Conservation (phyloP, 495 filamentous ascomycete genomes). For the Filosporella fistucella region DNA sequence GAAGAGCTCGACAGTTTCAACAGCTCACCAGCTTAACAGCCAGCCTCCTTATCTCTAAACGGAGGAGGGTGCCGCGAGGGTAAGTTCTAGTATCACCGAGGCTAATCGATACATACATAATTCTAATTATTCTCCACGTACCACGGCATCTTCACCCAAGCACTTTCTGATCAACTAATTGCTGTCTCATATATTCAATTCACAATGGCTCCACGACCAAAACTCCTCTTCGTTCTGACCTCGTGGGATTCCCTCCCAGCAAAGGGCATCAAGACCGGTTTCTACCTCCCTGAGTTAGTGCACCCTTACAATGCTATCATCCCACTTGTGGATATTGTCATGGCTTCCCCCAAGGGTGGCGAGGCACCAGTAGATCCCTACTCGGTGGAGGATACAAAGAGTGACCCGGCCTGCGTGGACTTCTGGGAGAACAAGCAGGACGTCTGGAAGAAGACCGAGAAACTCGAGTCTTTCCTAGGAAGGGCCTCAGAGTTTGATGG, state of each 20-base stretch:
- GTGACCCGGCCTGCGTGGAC: slow-evolving; percentile 41
- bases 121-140: too few relatives aligned
- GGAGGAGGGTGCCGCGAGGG: too few relatives aligned
- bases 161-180: too few relatives aligned
- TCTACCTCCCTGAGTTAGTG: slow-evolving; percentile 69
- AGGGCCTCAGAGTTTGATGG: slow-evolving; percentile 57
- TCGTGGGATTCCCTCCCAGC: slow-evolving; percentile 49
- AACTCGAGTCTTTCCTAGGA: slow-evolving; percentile 43
- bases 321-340: slow-evolving; percentile 45
- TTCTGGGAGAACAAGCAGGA: slow-evolving; percentile 50
- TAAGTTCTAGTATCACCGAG: too few relatives aligned
- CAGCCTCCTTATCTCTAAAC: too few relatives aligned
- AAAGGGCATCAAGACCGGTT: slow-evolving; percentile 51
- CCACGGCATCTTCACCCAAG: too few relatives aligned
- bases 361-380: slow-evolving; percentile 57
- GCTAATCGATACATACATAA: too few relatives aligned
- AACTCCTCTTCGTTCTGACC: slow-evolving; percentile 64
- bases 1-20: too few relatives aligned
- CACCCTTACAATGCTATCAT: slow-evolving; percentile 59
- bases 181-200: too few relatives aligned
- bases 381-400: slow-evolving; percentile 56
- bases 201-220: too few relatives aligned
- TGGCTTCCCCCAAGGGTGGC: slow-evolving; percentile 65
- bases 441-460: slow-evolving; percentile 59
- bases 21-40: too few relatives aligned